Conservation (phyloP, 768 basidiomycete genomes). For the Termitomyces sp. region DNA sequence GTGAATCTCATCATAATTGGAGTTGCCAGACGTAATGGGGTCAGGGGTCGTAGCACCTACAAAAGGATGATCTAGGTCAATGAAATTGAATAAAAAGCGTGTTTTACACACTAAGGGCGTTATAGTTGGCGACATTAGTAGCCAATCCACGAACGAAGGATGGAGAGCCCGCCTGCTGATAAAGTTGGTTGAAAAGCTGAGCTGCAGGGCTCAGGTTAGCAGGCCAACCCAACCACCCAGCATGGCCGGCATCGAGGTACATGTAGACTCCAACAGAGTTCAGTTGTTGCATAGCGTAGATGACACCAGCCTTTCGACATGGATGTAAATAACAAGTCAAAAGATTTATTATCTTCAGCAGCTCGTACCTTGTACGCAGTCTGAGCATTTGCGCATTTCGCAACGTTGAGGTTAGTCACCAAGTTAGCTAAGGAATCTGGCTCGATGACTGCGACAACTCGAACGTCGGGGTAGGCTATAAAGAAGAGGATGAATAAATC, state of each 20-base stretch:
- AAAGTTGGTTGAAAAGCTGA: slow-evolving; percentile 45
- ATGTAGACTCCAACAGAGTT: slow-evolving; percentile 49
- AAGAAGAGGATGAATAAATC: not conserved
- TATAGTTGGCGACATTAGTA: slow-evolving; percentile 50
- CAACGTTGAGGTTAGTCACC: slow-evolving; percentile 59
- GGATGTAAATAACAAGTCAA: not conserved
- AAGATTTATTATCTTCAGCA: not conserved
- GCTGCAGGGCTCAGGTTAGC: slow-evolving; percentile 58
- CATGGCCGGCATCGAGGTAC: slow-evolving; percentile 60
- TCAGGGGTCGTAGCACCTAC: slow-evolving; percentile 43
- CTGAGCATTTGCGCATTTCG: slow-evolving; percentile 50
- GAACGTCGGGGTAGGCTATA: slow-evolving; percentile 50
- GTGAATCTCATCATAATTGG: slow-evolving; percentile 56
- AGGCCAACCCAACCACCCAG: slow-evolving; percentile 66
- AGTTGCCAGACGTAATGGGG: slow-evolving; percentile 53
- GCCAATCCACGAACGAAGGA: slow-evolving; percentile 56
- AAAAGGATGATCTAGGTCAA: slow-evolving; percentile 22
- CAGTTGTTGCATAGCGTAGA: slow-evolving; percentile 52
- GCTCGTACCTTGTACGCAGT: slow-evolving; percentile 40
- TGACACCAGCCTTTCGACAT: slow-evolving; percentile 33
- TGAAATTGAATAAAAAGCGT: not conserved
- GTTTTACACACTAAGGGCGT: slow-evolving; percentile 26
- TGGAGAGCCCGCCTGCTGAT: slow-evolving; percentile 46
- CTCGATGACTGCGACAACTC: slow-evolving; percentile 60
- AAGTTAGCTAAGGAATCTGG: slow-evolving; percentile 66